phyloP scores from a whole-genome alignment of 2,329 filamentous ascomycete genomes.

The Apiospora aurea region DNA sequence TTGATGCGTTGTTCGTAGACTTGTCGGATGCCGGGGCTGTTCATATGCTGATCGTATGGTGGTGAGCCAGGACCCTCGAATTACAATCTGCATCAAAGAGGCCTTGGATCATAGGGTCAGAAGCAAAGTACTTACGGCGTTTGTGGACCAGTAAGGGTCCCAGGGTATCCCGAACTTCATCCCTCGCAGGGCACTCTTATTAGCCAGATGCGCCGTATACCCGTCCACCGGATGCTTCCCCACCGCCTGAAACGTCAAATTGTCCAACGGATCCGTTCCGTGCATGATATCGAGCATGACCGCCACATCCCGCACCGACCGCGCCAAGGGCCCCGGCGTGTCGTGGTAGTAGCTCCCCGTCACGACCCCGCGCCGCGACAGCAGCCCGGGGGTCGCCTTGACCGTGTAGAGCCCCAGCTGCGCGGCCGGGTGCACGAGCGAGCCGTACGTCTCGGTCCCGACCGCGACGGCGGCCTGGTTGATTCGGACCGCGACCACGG shows the following conservation, averaged over 20 bases:
- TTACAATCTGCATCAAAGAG: too few relatives aligned
- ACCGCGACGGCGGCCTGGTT: neutral
- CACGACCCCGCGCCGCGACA: constrained; percentile 37
- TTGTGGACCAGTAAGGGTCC: neutral
- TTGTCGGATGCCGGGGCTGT: neutral
- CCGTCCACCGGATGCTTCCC: neutral
- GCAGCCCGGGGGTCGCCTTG: constrained; percentile 32
- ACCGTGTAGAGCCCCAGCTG: constrained; percentile 30
- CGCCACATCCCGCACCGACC: constrained; percentile 40
- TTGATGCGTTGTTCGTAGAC: neutral
- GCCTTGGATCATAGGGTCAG: too few relatives aligned
- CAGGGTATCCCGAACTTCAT: neutral
- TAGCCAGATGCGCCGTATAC: neutral
- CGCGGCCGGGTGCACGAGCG: constrained; percentile 31
- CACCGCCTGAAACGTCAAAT: neutral
- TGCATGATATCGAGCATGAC: constrained; percentile 41
- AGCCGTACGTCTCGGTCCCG: neutral
- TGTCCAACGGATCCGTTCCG: constrained; percentile 25
- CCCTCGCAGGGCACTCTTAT: neutral
- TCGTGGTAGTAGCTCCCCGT: constrained; percentile 39
- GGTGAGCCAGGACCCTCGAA: too few relatives aligned
- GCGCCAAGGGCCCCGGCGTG: constrained; percentile 41
- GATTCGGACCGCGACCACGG: constrained; percentile 18
- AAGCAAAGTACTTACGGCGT: neutral
- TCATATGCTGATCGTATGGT: neutral